Conservation (phyloP, 2,329 filamentous ascomycete species). For the Fusarium incarnatum region DNA sequence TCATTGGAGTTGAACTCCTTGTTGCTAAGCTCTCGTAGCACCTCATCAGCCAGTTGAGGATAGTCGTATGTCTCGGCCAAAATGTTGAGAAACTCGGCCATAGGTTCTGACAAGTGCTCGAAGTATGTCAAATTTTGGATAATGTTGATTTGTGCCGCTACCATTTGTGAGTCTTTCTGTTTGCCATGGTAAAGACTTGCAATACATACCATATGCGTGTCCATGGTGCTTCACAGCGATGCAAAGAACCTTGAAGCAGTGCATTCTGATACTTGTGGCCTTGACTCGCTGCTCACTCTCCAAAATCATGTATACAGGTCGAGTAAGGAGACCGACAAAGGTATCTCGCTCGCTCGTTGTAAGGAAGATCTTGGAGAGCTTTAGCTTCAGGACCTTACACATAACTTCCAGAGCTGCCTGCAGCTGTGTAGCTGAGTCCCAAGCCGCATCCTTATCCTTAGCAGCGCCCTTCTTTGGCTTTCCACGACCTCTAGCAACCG, state of each 20-base stretch:
- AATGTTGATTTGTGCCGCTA: slow-evolving; percentile 95
- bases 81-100: slow-evolving; percentile 98
- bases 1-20: slow-evolving; percentile 99
- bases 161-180: slow-evolving; percentile 44
- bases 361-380: slow-evolving; percentile 90
- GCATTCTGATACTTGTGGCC: slow-evolving; percentile 89
- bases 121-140: slow-evolving; percentile 98
- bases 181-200: neutral
- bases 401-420: slow-evolving; percentile 91
- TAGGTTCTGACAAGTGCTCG: slow-evolving; percentile 97
- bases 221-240: slow-evolving; percentile 98
- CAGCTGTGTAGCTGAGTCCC: slow-evolving; percentile 91
- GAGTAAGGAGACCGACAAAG: slow-evolving; percentile 90
- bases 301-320: slow-evolving; percentile 91
- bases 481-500: slow-evolving; percentile 77
- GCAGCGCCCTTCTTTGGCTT: slow-evolving; percentile 81
- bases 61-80: slow-evolving; percentile 98
- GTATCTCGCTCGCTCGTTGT: slow-evolving; percentile 97
- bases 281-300: slow-evolving; percentile 96
- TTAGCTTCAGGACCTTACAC: slow-evolving; percentile 95
- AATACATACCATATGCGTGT: slow-evolving; percentile 84
- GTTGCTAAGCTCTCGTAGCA: slow-evolving; percentile 92
- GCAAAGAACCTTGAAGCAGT: slow-evolving; percentile 96
- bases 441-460: slow-evolving; percentile 85
- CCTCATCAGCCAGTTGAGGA: slow-evolving; percentile 92